A percentile compares a stretch with the other conserved stretches of the same genome.
Evolutionary conservation across 73 alveolate species (phyloP).

Genomic region (Paramecium pentaurelia): DNA sequence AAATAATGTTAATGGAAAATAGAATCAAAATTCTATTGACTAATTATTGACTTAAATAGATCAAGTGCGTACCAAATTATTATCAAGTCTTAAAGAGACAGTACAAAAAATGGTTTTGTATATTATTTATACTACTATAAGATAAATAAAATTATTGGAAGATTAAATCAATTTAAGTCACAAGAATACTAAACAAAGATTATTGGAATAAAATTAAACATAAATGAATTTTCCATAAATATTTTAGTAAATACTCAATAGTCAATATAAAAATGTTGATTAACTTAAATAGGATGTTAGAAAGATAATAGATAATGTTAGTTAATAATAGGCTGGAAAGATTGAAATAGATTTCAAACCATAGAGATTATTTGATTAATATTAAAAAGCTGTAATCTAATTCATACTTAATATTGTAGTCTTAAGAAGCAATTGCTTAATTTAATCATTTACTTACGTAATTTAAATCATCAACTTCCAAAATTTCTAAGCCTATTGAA

Average conservation of each 20-base stretch:
- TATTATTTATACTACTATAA: neutral
- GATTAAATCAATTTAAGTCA: slow-evolving; percentile 25
- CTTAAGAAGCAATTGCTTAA: neutral
- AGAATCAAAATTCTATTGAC: neutral
- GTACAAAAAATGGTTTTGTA: slow-evolving; percentile 32
- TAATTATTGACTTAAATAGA: neutral
- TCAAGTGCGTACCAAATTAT: neutral
- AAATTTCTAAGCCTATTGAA: slow-evolving; percentile 52
- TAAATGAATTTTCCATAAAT: slow-evolving; percentile 1
- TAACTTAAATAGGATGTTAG: neutral
- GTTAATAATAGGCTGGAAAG: neutral
- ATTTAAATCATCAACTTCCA: neutral
- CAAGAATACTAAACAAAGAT: neutral
- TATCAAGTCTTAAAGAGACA: neutral
- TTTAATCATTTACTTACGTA: neutral
- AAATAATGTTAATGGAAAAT: neutral
- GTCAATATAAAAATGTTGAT: slow-evolving; percentile 24
- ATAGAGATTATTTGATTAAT: neutral
- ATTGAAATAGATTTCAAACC: slow-evolving; percentile 7
- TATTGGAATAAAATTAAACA: slow-evolving; percentile 21
- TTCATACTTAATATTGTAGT: neutral
- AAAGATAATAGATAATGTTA: neutral
- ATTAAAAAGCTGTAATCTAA: slow-evolving; percentile 1
- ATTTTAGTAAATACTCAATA: neutral
- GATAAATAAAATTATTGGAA: slow-evolving; percentile 9